Evolutionary conservation across 2,329 filamentous ascomycete species (phyloP), one percentile per base, ranked within the genome.

Genomic region (Aspergillus vadensis): DNA sequence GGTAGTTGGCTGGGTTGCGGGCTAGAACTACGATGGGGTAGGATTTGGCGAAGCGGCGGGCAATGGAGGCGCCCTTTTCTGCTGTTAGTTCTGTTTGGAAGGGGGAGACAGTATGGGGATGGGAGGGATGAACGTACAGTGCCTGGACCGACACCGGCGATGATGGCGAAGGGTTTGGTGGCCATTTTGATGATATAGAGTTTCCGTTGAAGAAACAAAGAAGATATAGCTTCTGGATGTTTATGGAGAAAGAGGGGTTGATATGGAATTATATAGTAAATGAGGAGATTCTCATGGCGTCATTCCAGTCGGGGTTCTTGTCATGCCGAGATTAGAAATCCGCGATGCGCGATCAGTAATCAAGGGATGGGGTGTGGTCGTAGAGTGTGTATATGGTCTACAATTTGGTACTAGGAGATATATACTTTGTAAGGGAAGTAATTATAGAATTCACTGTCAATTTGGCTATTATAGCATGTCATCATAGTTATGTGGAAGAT

Each of bases 21-120:
- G 85, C 84, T 1, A 89, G 79, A 2, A 88, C 76, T 1, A 85
- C 83, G 25, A 88, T 82, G 0, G 84, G 82, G 69, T 89, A 89
- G 6, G 77, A 64, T 62, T 81, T 71, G 32, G 84, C 83, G 67
- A 89, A 89, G 60, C 80, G 83, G 58, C 85, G 81, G 32, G 86
- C 86, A 14, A 88, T 81, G 2, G 84, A 80, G 14, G 85, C 85
- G 25, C 86, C 86, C 69, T 78, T 51, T 15, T 25, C n/a, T n/a
- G n/a, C n/a, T n/a, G n/a, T n/a, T n/a, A n/a, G n/a, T n/a, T n/a
- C n/a, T n/a, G n/a, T n/a, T n/a, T n/a, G n/a, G n/a, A n/a, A n/a
- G n/a, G n/a, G n/a, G n/a, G n/a, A n/a, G n/a, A n/a, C n/a, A n/a
- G n/a, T n/a, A n/a, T n/a, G n/a, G n/a, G n/a, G n/a, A n/a, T n/a